Evolutionary conservation across 1,139 yeast species (phyloP).

Genomic region (Nakaseomyces nivariensis): DNA sequence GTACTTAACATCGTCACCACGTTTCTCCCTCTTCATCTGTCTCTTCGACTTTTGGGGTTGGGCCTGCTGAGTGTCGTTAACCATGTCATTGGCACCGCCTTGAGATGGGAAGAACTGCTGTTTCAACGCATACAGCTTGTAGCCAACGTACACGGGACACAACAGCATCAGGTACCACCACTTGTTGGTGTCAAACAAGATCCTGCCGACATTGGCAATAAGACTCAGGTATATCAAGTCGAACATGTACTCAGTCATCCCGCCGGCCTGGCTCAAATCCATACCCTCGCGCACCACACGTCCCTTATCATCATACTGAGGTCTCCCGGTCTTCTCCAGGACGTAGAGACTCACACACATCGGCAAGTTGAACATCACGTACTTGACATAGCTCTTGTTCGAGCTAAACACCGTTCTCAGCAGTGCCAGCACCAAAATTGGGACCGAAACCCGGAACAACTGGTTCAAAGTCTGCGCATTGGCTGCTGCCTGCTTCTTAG

Average conservation of each 20-base stretch:
- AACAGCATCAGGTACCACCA: constrained; percentile 18
- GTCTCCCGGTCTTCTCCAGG: constrained; percentile 25
- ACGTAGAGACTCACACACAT: constrained; percentile 18
- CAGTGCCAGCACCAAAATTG: constrained; percentile 14
- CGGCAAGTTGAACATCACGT: constrained; percentile 19
- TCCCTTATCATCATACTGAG: constrained; percentile 15
- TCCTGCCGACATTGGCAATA: constrained; percentile 19
- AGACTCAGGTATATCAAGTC: constrained; percentile 26
- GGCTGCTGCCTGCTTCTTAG: constrained; percentile 13
- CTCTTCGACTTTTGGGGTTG: constrained; percentile 23
- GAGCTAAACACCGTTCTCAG: constrained; percentile 10
- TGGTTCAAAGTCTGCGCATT: constrained; percentile 7
- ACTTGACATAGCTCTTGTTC: constrained; percentile 7
- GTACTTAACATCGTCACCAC: constrained; percentile 23
- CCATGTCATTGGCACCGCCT: too few relatives aligned
- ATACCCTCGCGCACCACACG: constrained; percentile 18
- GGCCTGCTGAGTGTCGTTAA: too few relatives aligned
- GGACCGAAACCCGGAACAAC: constrained; percentile 8
- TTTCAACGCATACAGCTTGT: constrained; percentile 21
- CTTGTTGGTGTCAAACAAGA: constrained; percentile 20
- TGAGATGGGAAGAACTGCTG: constrained; percentile 10
- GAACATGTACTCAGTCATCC: constrained; percentile 25
- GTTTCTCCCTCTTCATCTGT: constrained; percentile 27
- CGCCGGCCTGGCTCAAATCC: constrained; percentile 20
- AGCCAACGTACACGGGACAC: constrained; percentile 21